These are phyloP conservation scores for Mortierella claussenii DNA, from an alignment of 192 early-diverging fungal species.

Conservation along the genomic window DNA sequence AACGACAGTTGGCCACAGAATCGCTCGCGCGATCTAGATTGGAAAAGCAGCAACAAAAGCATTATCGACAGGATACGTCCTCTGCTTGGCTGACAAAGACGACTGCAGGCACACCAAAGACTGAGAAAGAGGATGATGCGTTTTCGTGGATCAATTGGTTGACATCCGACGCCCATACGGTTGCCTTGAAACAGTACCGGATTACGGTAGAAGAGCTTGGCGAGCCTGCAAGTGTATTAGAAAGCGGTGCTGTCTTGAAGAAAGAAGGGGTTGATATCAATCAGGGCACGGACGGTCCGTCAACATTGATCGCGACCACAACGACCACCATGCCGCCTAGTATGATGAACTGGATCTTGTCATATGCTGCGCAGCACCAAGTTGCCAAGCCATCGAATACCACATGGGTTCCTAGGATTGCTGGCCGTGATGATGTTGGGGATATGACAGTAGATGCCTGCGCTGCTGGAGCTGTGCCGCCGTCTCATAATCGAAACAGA, in stretches of 20 bases:
- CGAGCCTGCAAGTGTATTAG: too few species aligned
- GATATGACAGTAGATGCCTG: not conserved
- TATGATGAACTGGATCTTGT: not conserved
- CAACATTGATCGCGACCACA: not conserved
- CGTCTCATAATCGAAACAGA: not conserved
- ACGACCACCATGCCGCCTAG: not conserved
- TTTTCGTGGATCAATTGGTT: conserved; percentile 1
- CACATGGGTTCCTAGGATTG: not conserved
- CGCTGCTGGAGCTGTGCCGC: not conserved
- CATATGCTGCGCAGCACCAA: not conserved
- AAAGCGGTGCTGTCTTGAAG: too few species aligned
- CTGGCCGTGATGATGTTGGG: not conserved
- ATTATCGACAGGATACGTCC: not conserved
- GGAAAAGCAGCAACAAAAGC: not conserved
- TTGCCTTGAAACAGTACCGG: conserved; percentile 4
- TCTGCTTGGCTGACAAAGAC: not conserved
- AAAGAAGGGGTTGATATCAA: too few species aligned
- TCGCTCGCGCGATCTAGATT: too few species aligned
- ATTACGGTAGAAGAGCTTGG: conserved; percentile 10
- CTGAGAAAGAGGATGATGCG: not conserved
- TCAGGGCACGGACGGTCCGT: too few species aligned
- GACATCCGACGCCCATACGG: not conserved
- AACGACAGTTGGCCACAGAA: conserved; percentile 7
- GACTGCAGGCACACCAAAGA: not conserved
- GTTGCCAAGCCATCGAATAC: too few species aligned